Evolutionary conservation across 2,329 filamentous ascomycete species (phyloP).

Genomic region (Hypomyces perniciosus): DNA sequence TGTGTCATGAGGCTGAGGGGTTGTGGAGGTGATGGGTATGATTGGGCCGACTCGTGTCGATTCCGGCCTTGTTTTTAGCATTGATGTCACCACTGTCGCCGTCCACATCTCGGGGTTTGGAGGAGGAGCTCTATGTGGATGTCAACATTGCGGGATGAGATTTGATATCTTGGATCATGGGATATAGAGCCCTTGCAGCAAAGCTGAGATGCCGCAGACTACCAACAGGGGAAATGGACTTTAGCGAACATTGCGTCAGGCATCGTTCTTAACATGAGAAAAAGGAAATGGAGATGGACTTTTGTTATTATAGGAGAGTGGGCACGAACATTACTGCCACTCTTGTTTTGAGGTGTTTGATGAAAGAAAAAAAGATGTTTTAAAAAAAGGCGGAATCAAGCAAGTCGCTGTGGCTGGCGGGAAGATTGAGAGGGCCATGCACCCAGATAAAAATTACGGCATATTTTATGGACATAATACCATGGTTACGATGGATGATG

Average conservation of each 20-base stretch:
- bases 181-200: slow-evolving; percentile 14
- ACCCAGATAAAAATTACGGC: not conserved
- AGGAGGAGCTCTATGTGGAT: slow-evolving; percentile 5
- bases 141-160: slow-evolving; percentile 10
- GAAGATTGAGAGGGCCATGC: not conserved
- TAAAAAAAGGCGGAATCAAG: slow-evolving; percentile 2
- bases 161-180: slow-evolving; percentile 12
- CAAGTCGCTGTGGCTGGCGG: not conserved
- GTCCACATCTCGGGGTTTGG: slow-evolving; percentile 4
- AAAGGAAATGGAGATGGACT: slow-evolving; percentile 11
- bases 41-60: slow-evolving; percentile 16
- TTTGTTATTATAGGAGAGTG: slow-evolving; percentile 7
- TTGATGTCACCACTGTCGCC: slow-evolving; percentile 11
- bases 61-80: slow-evolving; percentile 13
- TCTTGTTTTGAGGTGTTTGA: slow-evolving; percentile 5
- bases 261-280: slow-evolving; percentile 13
- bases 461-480: not conserved
- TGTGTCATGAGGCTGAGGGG: slow-evolving; percentile 23
- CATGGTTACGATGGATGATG: not conserved
- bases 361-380: not conserved
- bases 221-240: slow-evolving; percentile 11
- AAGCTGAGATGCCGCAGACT: slow-evolving; percentile 9
- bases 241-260: slow-evolving; percentile 10
- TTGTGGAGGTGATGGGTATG: slow-evolving; percentile 22
- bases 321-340: not conserved